phyloP scores from a whole-genome alignment of 225 moss, liverwort and hornwort species.

The Sphagnum contortum region DNA sequence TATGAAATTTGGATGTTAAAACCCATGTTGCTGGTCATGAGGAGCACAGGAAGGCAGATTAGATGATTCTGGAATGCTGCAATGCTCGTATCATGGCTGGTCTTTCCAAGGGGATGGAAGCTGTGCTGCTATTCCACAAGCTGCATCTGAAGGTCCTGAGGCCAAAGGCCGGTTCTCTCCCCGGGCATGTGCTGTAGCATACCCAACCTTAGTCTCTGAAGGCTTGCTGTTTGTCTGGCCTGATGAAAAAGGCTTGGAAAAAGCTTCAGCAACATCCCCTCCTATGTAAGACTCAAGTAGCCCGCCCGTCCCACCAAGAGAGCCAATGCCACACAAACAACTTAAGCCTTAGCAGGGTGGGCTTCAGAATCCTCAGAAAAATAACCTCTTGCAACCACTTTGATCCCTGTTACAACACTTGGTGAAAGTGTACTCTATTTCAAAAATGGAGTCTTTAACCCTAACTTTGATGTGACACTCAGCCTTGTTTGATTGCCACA shows the following conservation, averaged over 20 bases:
- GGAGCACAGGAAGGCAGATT: constrained; percentile 65
- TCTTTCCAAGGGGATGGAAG: constrained; percentile 87
- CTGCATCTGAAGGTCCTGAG: constrained; percentile 61
- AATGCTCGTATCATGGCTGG: constrained; percentile 99
- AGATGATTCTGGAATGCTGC: constrained; percentile 81
- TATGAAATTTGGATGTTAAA: not conserved
- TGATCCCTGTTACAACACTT: no score
- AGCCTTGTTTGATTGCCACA: no score
- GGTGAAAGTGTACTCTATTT: no score
- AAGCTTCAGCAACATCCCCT: constrained; percentile 46
- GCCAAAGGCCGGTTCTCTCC: constrained; percentile 69
- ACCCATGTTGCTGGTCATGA: not conserved
- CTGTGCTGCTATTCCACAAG: constrained; percentile 86
- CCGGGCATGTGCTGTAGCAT: constrained; percentile 66
- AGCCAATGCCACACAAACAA: not conserved
- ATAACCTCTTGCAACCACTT: no score
- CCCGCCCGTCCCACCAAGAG: not conserved
- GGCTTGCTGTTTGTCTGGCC: constrained; percentile 96
- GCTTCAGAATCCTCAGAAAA: no score
- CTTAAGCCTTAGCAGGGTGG: no score
- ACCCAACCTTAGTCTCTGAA: constrained; percentile 73
- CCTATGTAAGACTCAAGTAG: constrained; percentile 37
- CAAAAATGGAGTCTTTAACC: no score
- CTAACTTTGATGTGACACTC: no score
- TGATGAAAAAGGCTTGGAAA: constrained; percentile 83